Evolutionary conservation across 1,284 basidiomycete species (phyloP), one percentile per base, ranked within the genome.

Genomic region (Tausonia pullulans): DNA sequence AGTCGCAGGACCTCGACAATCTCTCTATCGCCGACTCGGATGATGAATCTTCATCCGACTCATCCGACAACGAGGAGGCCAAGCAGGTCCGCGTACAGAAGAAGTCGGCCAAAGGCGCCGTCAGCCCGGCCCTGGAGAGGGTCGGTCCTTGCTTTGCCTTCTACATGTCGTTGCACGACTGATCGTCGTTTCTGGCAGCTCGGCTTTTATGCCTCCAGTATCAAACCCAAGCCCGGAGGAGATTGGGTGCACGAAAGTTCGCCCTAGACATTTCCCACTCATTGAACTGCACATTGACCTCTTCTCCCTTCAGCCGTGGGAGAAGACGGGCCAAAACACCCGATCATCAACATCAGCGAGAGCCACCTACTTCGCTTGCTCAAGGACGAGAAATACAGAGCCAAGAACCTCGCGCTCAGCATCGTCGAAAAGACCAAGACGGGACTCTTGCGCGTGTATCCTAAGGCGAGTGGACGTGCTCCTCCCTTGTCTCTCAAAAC

Each of bases 31-130:
- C 50, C 4, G 39, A 27, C 13, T 27, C 5, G 3, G 55, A 43
- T 44, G 43, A 45, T 5, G 52, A 56, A 39, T 46, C 44, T 4
- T 58, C 56, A 4, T 8, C 7, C n/a, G 62, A 63, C 50, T 56
- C 55, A 41, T 58, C 56, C 9, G 63, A 64, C 53, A 58, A 64
- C 27, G 63, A 64, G n/a, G 51, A 41, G 5, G 48, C 63, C 43
- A 27, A 55, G 45, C 13, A 40, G 44, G n/a, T 56, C 3, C 50
- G 63, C 9, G 48, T 51, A 27, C n/a, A 64, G 58, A 60, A 56
- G 58, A 55, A 63, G 45, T 44, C 56, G 3, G 27, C 46, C 14
- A 52, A 58, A 16, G 54, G 45, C 50, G 44, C 39, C 16, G 49
- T 65, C n/a, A 39, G 46, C 0, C 60, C 64, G 1, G 58, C 64